Evolutionary conservation across 768 basidiomycete genomes (phyloP).

Genomic region (Lentinula boryana): DNA sequence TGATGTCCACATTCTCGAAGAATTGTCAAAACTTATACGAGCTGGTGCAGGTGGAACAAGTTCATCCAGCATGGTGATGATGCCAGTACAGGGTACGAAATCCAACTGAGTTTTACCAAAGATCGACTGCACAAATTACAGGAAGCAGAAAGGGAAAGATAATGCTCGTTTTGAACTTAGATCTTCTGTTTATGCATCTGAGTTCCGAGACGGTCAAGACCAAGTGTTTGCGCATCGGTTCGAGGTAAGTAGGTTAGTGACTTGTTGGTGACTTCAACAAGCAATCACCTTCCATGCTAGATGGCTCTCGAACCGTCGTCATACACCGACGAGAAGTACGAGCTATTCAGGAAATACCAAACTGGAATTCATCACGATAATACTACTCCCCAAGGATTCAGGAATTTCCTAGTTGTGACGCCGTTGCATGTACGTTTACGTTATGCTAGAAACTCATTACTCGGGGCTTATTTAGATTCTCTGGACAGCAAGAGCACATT

Average conservation of each 20-base stretch:
- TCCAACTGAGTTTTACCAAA: too few relatives aligned
- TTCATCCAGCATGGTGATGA: slow-evolving; percentile 47
- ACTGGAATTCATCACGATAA: slow-evolving; percentile 68
- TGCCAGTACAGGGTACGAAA: slow-evolving; percentile 7
- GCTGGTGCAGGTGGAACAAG: slow-evolving; percentile 60
- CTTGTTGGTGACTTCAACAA: background rate
- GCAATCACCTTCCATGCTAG: slow-evolving; percentile 29
- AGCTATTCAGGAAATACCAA: slow-evolving; percentile 76
- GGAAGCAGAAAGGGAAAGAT: slow-evolving; percentile 16
- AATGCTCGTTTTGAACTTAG: slow-evolving; percentile 34
- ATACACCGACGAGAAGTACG: slow-evolving; percentile 76
- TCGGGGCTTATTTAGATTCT: background rate
- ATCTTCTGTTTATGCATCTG: slow-evolving; percentile 51
- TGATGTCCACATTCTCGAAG: background rate
- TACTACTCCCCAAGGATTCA: slow-evolving; percentile 49
- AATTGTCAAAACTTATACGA: background rate
- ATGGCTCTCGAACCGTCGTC: slow-evolving; percentile 71
- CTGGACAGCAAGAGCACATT: slow-evolving; percentile 50
- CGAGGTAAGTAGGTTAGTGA: slow-evolving; percentile 36
- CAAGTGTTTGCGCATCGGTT: slow-evolving; percentile 44
- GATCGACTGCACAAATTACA: slow-evolving; percentile 18
- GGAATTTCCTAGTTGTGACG: slow-evolving; percentile 71
- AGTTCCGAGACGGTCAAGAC: slow-evolving; percentile 28
- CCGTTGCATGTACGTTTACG: slow-evolving; percentile 55
- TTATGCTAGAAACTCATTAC: background rate